A percentile compares a stretch with the other conserved stretches of the same genome.
phyloP scores from a whole-genome alignment of 2,329 filamentous ascomycete genomes.

The Cytospora piceae region DNA sequence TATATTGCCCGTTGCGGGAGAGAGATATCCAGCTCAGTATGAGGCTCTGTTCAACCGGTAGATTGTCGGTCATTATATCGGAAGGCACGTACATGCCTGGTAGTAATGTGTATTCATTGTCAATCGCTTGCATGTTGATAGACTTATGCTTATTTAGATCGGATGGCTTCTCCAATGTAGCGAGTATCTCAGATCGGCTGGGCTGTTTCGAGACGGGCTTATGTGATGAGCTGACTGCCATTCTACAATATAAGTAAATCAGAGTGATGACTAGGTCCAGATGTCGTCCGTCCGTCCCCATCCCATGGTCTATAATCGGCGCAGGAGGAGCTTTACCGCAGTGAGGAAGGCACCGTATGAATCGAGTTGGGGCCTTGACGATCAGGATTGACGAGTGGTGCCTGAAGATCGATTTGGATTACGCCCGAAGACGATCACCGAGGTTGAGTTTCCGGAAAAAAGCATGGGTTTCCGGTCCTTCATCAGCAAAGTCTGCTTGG shows the following conservation, averaged over 20 bases:
- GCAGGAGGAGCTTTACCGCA: not conserved
- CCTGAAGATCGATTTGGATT: constrained; percentile 4
- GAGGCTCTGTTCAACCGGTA: constrained; percentile 21
- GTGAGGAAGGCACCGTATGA: not conserved
- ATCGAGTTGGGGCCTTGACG: constrained; percentile 11
- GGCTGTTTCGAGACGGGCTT: not conserved
- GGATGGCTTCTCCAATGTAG: too few relatives aligned
- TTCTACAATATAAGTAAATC: too few relatives aligned
- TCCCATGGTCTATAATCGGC: not conserved
- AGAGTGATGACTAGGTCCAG: not conserved
- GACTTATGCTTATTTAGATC: too few relatives aligned
- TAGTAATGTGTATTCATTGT: not conserved
- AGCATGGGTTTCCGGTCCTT: too few relatives aligned
- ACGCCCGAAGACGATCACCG: not conserved
- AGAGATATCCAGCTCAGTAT: constrained; percentile 46
- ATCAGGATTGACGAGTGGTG: constrained; percentile 16
- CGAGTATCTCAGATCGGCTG: not conserved
- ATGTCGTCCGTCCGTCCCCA: not conserved
- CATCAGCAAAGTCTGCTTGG: too few relatives aligned
- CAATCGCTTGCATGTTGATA: too few relatives aligned
- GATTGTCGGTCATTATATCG: not conserved
- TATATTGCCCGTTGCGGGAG: constrained; percentile 51
- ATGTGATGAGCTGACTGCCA: not conserved
- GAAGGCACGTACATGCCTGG: too few relatives aligned
- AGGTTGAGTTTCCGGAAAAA: not conserved